Percentiles rank a stretch among this genome's conserved stretches.
These are phyloP conservation scores for Epichloe amarillans DNA, from an alignment of 2,329 filamentous ascomycete species.

Conservation along the genomic window DNA sequence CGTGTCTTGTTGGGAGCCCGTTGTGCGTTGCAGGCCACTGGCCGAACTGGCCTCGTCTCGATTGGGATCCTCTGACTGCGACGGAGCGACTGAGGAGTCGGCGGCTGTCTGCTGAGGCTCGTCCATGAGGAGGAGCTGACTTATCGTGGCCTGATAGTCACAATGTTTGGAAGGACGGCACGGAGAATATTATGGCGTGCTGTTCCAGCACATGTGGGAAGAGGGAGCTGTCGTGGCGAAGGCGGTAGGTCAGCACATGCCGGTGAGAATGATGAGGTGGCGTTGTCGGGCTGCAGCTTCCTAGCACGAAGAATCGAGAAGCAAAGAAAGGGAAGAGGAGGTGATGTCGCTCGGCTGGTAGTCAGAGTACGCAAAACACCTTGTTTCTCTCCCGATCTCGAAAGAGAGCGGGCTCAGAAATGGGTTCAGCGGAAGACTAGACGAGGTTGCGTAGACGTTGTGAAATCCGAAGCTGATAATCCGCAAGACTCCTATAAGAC, in stretches of 20 bases:
- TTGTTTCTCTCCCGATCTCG: neutral
- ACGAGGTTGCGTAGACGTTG: neutral
- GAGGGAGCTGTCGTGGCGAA: conserved; percentile 3
- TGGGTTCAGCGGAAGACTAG: neutral
- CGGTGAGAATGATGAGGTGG: conserved; percentile 4
- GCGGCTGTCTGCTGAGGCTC: neutral
- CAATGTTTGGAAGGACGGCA: neutral
- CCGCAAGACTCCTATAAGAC: neutral
- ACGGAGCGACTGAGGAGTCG: neutral
- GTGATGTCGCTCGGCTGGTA: neutral
- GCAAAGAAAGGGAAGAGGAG: neutral
- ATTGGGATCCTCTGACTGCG: neutral
- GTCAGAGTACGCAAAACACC: neutral
- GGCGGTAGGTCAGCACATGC: conserved; percentile 2
- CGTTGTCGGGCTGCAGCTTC: neutral
- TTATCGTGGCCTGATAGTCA: conserved; percentile 4
- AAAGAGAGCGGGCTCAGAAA: neutral
- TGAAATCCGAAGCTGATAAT: neutral
- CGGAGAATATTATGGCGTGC: neutral
- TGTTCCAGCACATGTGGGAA: neutral
- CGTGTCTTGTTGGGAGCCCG: neutral
- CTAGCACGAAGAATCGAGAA: neutral
- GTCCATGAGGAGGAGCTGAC: conserved; percentile 1
- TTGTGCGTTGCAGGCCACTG: neutral
- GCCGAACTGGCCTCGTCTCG: neutral